A percentile compares a stretch with the other conserved stretches of the same genome.
These are phyloP conservation scores for Adenanthera pavonina DNA, from an alignment of 306 rosid species.

Conservation along the genomic window DNA sequence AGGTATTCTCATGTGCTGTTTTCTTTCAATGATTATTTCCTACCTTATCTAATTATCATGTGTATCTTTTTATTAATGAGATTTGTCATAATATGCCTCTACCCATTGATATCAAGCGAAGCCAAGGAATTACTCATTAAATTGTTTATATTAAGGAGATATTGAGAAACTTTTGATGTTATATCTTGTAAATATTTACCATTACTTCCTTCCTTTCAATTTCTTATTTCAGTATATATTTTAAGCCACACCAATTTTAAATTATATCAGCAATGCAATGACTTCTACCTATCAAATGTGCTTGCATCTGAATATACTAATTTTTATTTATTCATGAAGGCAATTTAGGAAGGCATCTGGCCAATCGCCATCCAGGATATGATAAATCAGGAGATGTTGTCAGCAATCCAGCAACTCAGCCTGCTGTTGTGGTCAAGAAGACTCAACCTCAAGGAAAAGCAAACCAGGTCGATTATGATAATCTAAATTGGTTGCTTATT, in stretches of 20 bases:
- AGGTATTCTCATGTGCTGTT: constrained; percentile 51
- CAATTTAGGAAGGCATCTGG: constrained; percentile 92
- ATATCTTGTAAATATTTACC: not conserved
- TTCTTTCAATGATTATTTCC: constrained; percentile 2
- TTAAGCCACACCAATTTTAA: constrained; percentile 17
- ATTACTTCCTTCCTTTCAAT: constrained; percentile 6
- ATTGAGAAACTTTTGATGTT: constrained; percentile 1
- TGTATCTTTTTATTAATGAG: not conserved
- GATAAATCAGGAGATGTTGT: constrained; percentile 77
- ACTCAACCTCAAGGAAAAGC: constrained; percentile 71
- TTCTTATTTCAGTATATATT: constrained; percentile 20
- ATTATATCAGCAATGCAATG: constrained; percentile 11
- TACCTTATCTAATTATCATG: not conserved
- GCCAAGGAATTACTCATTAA: not conserved
- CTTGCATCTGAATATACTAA: constrained; percentile 21
- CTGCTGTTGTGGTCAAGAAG: constrained; percentile 58
- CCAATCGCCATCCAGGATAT: constrained; percentile 93
- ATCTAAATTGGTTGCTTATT: constrained; percentile 88
- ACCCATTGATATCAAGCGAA: constrained; percentile 22
- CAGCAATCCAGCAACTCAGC: constrained; percentile 55
- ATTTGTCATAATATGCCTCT: not conserved
- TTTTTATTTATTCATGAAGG: constrained; percentile 60
- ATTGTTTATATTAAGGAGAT: constrained; percentile 9
- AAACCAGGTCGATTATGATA: constrained; percentile 78
- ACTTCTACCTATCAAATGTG: not conserved